Evolutionary conservation across 345 rosid species (phyloP).

Genomic region (Populus tremula): DNA sequence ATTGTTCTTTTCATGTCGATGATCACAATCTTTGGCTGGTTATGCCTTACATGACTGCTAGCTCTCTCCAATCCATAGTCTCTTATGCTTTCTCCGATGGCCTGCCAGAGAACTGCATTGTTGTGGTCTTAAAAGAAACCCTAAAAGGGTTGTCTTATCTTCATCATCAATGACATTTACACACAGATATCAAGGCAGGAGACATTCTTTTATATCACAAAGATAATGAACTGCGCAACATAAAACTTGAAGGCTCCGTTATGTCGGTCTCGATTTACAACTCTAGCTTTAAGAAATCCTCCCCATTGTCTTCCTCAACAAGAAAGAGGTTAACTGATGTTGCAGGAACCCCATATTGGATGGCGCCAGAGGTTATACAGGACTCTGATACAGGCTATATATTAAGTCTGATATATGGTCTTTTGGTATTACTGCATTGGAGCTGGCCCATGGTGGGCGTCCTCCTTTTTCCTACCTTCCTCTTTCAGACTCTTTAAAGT

Average conservation of each 20-base stretch:
- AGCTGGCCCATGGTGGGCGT: constrained; percentile 63
- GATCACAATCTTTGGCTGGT: too few relatives aligned
- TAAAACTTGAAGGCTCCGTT: constrained; percentile 81
- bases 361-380: constrained; percentile 92
- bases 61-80: too few relatives aligned
- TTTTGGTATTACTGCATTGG: constrained; percentile 79
- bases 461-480: constrained; percentile 82
- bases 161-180: constrained; percentile 24
- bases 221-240: constrained; percentile 37
- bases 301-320: constrained; percentile 25
- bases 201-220: constrained; percentile 59
- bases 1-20: too few relatives aligned
- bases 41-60: too few relatives aligned
- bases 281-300: constrained; percentile 19
- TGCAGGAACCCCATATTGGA: constrained; percentile 71
- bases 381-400: constrained; percentile 73
- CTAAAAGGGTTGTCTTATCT: too few relatives aligned
- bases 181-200: constrained; percentile 75
- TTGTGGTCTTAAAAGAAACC: too few relatives aligned
- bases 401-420: constrained; percentile 95
- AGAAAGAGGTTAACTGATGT: constrained; percentile 54
- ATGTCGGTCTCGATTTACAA: constrained; percentile 75
- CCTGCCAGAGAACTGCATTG: too few relatives aligned
- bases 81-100: too few relatives aligned
- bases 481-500: constrained; percentile 59